Conservation (phyloP, 371 early-diverging fungal species). For the Mucor racemosus region DNA sequence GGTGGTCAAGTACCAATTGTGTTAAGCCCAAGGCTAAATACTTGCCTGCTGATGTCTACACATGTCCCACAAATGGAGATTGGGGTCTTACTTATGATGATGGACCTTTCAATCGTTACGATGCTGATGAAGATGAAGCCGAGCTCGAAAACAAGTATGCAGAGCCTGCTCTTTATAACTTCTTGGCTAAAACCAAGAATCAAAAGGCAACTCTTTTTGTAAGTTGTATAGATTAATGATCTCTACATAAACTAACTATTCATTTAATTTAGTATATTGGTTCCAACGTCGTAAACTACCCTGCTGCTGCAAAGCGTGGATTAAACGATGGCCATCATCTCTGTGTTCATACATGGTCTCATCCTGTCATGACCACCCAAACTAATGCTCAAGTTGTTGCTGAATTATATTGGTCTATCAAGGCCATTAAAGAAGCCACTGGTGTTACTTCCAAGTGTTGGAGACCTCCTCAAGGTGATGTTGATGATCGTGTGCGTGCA, state of each 20-base stretch:
- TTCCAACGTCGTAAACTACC: slow-evolving; percentile 45
- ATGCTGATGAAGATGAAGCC: slow-evolving; percentile 18
- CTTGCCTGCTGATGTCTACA: slow-evolving; percentile 47
- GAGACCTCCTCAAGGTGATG: slow-evolving; percentile 61
- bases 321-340: slow-evolving; percentile 49
- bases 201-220: slow-evolving; percentile 29
- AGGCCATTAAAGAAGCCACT: slow-evolving; percentile 56
- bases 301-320: slow-evolving; percentile 51
- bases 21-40: slow-evolving; percentile 42
- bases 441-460: slow-evolving; percentile 59
- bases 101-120: slow-evolving; percentile 45
- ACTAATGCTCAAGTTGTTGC: slow-evolving; percentile 58
- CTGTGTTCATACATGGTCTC: slow-evolving; percentile 63
- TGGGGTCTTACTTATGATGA: slow-evolving; percentile 57
- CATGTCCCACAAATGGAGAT: slow-evolving; percentile 46
- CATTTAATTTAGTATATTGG: slow-evolving; percentile 35
- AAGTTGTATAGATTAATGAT: slow-evolving; percentile 8
- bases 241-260: too few species aligned
- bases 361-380: slow-evolving; percentile 57
- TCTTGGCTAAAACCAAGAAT: slow-evolving; percentile 35
- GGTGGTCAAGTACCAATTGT: slow-evolving; percentile 54
- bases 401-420: slow-evolving; percentile 57
- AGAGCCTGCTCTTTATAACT: slow-evolving; percentile 52
- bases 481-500: slow-evolving; percentile 58
- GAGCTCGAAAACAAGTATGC: slow-evolving; percentile 31